A percentile compares a stretch with the other conserved stretches of the same genome.
phyloP scores from a whole-genome alignment of 768 basidiomycete species.

The Mrakia frigida region DNA sequence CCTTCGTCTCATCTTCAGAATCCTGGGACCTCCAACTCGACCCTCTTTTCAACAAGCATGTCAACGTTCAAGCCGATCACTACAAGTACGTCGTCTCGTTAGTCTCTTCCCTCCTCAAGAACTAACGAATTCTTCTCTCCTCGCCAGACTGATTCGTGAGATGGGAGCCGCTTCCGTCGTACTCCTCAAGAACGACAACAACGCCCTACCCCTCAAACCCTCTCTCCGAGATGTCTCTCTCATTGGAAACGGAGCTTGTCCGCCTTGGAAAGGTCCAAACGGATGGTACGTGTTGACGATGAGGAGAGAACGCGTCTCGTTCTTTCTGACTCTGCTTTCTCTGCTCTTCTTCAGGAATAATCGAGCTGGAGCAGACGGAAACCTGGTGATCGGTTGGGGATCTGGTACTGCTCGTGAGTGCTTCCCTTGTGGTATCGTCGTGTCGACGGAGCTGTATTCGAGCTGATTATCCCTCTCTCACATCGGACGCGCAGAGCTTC shows the following conservation, averaged over 20 bases:
- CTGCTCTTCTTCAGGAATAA: not conserved
- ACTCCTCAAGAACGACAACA: conserved; percentile 31
- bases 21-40: not conserved
- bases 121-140: not conserved
- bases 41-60: conserved; percentile 19
- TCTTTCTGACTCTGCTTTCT: too few relatives aligned
- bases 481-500: not conserved
- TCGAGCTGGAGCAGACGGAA: not conserved
- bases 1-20: not conserved
- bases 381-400: conserved; percentile 65
- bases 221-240: conserved; percentile 52
- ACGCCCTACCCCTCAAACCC: conserved; percentile 16
- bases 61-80: conserved; percentile 63
- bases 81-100: conserved; percentile 39
- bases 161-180: conserved; percentile 66
- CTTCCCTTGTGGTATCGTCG: not conserved
- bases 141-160: conserved; percentile 54
- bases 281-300: conserved; percentile 52
- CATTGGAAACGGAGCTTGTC: conserved; percentile 59
- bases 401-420: conserved; percentile 58
- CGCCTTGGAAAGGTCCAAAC: conserved; percentile 64
- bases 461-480: not conserved
- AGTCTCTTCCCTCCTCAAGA: not conserved
- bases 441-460: not conserved
- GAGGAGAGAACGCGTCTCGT: conserved; percentile 44